phyloP scores from a whole-genome alignment of 2,329 filamentous ascomycete genomes.

The Nemania sp. region DNA sequence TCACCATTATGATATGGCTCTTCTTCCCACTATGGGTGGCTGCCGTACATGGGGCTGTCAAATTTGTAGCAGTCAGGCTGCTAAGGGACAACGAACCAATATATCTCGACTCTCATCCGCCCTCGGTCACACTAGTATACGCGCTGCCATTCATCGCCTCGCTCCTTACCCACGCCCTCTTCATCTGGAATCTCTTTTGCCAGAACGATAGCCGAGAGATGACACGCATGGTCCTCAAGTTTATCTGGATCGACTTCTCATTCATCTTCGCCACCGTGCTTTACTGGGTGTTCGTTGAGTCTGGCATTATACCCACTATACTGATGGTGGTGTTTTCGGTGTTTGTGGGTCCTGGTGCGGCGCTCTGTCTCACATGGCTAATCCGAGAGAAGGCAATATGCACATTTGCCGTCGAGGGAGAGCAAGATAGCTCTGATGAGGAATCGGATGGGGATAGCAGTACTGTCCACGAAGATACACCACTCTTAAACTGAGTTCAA shows the following conservation, averaged over 20 bases:
- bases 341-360: conserved; percentile 54
- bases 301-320: conserved; percentile 55
- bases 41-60: conserved; percentile 55
- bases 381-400: conserved; percentile 42
- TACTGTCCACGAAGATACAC: conserved; percentile 40
- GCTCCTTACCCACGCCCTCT: conserved; percentile 56
- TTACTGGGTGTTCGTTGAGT: conserved; percentile 67
- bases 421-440: conserved; percentile 22
- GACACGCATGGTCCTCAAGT: conserved; percentile 60
- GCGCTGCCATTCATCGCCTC: conserved; percentile 60
- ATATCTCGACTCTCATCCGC: conserved; percentile 59
- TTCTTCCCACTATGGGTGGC: conserved; percentile 65
- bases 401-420: conserved; percentile 12
- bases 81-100: conserved; percentile 49
- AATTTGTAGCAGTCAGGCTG: conserved; percentile 43
- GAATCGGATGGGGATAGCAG: conserved; percentile 38
- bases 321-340: conserved; percentile 47
- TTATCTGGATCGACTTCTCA: conserved; percentile 61
- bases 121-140: conserved; percentile 58
- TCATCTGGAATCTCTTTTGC: conserved; percentile 56
- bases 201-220: conserved; percentile 62
- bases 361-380: conserved; percentile 49
- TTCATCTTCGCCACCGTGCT: conserved; percentile 62
- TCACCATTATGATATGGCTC: conserved; percentile 60
- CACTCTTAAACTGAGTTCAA: conserved; percentile 26